Conservation (phyloP, 768 basidiomycete species). For the Leccinum boreale region DNA sequence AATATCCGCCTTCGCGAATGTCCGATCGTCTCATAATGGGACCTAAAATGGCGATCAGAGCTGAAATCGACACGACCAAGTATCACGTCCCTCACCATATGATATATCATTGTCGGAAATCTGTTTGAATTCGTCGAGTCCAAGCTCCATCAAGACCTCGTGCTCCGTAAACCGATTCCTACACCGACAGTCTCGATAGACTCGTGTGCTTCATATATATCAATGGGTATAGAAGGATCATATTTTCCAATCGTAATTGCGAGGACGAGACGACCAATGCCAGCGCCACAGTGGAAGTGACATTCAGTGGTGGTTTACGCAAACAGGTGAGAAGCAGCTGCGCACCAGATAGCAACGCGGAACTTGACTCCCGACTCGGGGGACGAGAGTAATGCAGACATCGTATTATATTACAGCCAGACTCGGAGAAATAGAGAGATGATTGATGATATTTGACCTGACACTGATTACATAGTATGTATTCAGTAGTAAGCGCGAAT, state of each 20-base stretch:
- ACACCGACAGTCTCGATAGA: constrained; percentile 38
- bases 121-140: constrained; percentile 33
- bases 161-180: constrained; percentile 46
- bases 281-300: constrained; percentile 32
- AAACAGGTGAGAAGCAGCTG: neutral
- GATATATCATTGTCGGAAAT: constrained; percentile 7
- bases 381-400: neutral
- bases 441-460: no score
- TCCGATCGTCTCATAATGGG: constrained; percentile 21
- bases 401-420: neutral
- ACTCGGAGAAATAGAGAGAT: no score
- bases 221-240: constrained; percentile 31
- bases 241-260: constrained; percentile 36
- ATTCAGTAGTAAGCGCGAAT: no score
- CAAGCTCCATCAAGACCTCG: constrained; percentile 41
- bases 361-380: constrained; percentile 5
- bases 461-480: no score
- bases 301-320: neutral
- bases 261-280: constrained; percentile 43
- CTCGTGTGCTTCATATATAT: constrained; percentile 44
- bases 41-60: neutral
- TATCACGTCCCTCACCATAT: constrained; percentile 5
- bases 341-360: constrained; percentile 25
- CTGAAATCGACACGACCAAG: neutral
- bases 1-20: constrained; percentile 29